Percentiles rank a stretch among this genome's conserved stretches.
These are phyloP conservation scores for Asterophora parasitica DNA, from an alignment of 768 basidiomycete species.

Conservation along the genomic window DNA sequence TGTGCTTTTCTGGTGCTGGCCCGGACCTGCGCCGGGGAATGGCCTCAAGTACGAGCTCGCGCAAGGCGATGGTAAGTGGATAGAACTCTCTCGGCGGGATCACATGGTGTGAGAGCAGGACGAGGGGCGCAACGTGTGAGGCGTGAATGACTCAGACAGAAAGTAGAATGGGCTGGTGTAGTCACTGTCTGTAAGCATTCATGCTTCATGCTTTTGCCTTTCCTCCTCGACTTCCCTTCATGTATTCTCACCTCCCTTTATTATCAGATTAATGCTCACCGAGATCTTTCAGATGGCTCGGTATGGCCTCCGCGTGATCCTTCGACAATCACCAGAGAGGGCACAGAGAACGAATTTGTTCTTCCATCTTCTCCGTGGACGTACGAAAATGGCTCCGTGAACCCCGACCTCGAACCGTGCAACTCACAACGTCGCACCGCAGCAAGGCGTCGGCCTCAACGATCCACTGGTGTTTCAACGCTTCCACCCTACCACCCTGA, in stretches of 20 bases:
- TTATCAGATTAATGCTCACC: background rate
- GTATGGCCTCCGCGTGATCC: constrained; percentile 75
- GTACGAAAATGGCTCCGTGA: constrained; percentile 71
- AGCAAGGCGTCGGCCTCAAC: constrained; percentile 19
- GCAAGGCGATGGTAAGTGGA: constrained; percentile 71
- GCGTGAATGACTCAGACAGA: background rate
- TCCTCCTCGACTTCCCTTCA: background rate
- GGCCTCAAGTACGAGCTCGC: constrained; percentile 78
- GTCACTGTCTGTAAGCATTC: constrained; percentile 13
- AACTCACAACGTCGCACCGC: constrained; percentile 32
- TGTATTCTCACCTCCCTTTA: background rate
- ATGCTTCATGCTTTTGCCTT: constrained; percentile 5
- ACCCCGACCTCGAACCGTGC: constrained; percentile 69
- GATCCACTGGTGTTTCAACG: constrained; percentile 35
- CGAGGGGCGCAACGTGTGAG: constrained; percentile 18
- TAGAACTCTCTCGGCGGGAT: constrained; percentile 31
- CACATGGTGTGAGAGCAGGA: constrained; percentile 16
- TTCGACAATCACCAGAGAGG: constrained; percentile 23
- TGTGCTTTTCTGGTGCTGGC: constrained; percentile 82
- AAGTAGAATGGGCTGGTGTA: constrained; percentile 9
- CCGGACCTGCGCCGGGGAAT: constrained; percentile 56
- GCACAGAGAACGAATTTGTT: constrained; percentile 34
- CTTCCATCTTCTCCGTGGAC: constrained; percentile 78
- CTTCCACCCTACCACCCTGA: constrained; percentile 79
- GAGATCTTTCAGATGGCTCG: constrained; percentile 19